Evolutionary conservation across 1,284 basidiomycete genomes (phyloP).

Genomic region (Cutaneotrichosporon sp.): DNA sequence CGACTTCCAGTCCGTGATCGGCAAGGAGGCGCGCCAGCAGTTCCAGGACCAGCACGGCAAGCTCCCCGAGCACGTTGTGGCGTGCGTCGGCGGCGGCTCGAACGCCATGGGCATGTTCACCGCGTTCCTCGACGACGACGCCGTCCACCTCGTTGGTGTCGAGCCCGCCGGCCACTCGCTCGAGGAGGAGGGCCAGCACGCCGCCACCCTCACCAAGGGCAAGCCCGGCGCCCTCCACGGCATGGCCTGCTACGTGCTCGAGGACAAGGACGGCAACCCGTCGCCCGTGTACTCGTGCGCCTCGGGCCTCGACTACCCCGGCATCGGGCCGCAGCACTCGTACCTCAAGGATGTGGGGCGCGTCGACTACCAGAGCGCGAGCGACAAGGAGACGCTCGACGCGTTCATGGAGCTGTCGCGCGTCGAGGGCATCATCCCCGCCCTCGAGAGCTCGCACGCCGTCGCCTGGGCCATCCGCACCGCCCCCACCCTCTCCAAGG

Average conservation of each 20-base stretch:
- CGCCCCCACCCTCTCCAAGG: conserved; percentile 80
- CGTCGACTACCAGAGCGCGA: conserved; percentile 89
- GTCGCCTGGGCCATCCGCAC: conserved; percentile 85
- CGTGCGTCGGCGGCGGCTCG: conserved; percentile 96
- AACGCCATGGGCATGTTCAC: conserved; percentile 98
- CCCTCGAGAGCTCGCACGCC: conserved; percentile 93
- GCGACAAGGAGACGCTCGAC: conserved; percentile 87
- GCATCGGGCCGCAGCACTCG: conserved; percentile 87
- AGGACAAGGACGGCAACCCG: conserved; percentile 86
- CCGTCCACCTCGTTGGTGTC: conserved; percentile 81
- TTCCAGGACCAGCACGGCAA: conserved; percentile 72
- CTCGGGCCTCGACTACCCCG: conserved; percentile 34
- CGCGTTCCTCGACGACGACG: conserved; percentile 85
- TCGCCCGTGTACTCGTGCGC: conserved; percentile 96
- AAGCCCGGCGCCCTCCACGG: conserved; percentile 94
- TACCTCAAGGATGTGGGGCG: conserved; percentile 93
- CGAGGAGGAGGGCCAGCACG: conserved; percentile 81
- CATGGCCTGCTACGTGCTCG: conserved; percentile 87
- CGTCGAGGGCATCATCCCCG: conserved; percentile 95
- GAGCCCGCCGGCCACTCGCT: conserved; percentile 96
- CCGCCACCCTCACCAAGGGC: conserved; percentile 87
- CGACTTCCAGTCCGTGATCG: conserved; percentile 96
- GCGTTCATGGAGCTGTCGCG: conserved; percentile 92
- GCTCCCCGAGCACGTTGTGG: conserved; percentile 90
- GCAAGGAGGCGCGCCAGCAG: conserved; percentile 91